Evolutionary conservation across 2,329 filamentous ascomycete species (phyloP), one percentile per base, ranked within the genome.

Genomic region (Pseudovirgaria hyperparasitica): DNA sequence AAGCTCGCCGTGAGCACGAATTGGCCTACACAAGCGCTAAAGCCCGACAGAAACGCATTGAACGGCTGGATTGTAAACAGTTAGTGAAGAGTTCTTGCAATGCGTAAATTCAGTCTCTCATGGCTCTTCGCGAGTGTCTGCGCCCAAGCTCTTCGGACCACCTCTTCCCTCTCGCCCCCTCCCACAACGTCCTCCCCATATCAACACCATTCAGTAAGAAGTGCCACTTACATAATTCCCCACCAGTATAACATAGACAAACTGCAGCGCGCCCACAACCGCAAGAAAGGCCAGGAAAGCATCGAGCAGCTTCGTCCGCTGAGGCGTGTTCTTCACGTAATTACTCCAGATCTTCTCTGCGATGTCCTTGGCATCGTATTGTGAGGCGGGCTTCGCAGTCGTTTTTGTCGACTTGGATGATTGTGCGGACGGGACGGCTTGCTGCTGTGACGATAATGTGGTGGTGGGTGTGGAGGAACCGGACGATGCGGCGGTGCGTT

Each of bases 21-120:
- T 54, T 98, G 90, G 35, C 90, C 90, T 37, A 98, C 87, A 2
- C 87, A 90, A 10, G 87, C 84, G 35, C 74, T 76, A 64, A 98
- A 98, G 25, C 90, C 92, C 17, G 86, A 82, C 17, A 98, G 73
- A 64, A 98, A 98, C 38, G 92, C 90, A 55, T 98, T 98, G 68
- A 98, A 98, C 7, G 90, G 90, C 87, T 96, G 48, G 12, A 16
- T 27, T 33, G 32, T 30, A n/a, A 25, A 23, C 19, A 15, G 9
- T 15, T 5, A 23, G 4, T 2, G 10, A 16, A 13, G 14, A 16
- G 9, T 2, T 5, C 5, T 28, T 5, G 14, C 5, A 9, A 17
- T 19, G 5, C n/a, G n/a, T n/a, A n/a, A n/a, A n/a, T n/a, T n/a
- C n/a, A n/a, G n/a, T n/a, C n/a, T n/a, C n/a, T n/a, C n/a, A n/a